A percentile compares a stretch with the other conserved stretches of the same genome.
phyloP scores from a whole-genome alignment of 768 basidiomycete species.

The Crucibulum laeve region DNA sequence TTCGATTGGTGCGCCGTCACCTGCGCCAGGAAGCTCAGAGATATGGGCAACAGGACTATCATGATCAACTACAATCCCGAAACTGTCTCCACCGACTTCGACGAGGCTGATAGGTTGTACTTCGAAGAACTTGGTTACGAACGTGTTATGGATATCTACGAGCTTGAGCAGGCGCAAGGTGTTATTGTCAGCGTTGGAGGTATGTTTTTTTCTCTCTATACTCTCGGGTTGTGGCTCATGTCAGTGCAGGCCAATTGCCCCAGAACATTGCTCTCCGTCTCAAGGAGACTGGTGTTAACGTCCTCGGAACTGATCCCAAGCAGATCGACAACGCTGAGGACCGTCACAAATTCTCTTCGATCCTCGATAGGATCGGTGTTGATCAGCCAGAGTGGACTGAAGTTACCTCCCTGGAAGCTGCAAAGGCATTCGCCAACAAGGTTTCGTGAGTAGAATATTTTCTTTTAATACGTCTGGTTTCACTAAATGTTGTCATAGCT shows the following conservation, averaged over 20 bases:
- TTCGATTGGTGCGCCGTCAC: constrained; percentile 99
- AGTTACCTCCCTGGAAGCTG: constrained; percentile 81
- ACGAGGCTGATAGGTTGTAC: constrained; percentile 98
- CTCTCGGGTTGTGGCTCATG: not conserved
- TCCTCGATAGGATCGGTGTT: constrained; percentile 90
- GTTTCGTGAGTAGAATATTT: constrained; percentile 56
- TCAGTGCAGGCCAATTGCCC: constrained; percentile 77
- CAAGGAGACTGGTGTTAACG: constrained; percentile 86
- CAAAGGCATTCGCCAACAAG: constrained; percentile 84
- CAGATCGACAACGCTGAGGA: constrained; percentile 98
- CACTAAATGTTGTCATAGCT: constrained; percentile 36
- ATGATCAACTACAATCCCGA: constrained; percentile 99
- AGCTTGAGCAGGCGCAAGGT: constrained; percentile 88
- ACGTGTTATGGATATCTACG: constrained; percentile 99
- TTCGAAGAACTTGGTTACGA: constrained; percentile 98
- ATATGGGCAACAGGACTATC: constrained; percentile 92
- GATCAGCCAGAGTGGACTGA: constrained; percentile 98
- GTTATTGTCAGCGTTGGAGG: constrained; percentile 97
- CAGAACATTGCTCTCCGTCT: constrained; percentile 98
- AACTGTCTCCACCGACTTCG: constrained; percentile 98
- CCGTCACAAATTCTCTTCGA: constrained; percentile 97
- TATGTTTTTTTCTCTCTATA: constrained; percentile 28
- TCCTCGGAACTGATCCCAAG: constrained; percentile 92
- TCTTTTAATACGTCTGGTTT: not conserved
- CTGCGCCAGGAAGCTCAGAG: constrained; percentile 86